Conservation (phyloP, 2,329 filamentous ascomycete genomes). For the Aspergillus neoniger region DNA sequence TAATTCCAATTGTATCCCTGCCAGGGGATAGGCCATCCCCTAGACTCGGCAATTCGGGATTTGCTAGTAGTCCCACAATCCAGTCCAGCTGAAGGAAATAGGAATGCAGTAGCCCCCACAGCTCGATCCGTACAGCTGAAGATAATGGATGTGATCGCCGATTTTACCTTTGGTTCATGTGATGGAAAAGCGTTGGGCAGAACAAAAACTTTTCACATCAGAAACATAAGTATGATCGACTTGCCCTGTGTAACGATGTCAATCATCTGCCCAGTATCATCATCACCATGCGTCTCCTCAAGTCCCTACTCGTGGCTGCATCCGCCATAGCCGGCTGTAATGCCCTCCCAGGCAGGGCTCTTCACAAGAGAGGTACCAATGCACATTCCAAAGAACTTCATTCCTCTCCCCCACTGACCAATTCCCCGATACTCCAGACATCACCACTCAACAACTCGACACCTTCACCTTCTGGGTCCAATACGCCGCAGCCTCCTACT, state of each 20-base stretch:
- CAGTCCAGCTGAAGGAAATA: too few species aligned
- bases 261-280: neutral
- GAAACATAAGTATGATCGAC: neutral
- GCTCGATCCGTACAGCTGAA: too few species aligned
- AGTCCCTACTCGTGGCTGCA: neutral
- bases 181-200: neutral
- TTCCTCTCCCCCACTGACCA: neutral
- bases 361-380: neutral
- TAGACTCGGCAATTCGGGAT: too few species aligned
- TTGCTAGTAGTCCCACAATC: too few species aligned
- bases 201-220: neutral
- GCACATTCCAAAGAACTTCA: neutral
- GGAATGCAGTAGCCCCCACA: too few species aligned
- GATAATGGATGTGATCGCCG: neutral
- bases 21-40: too few species aligned
- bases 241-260: neutral
- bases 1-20: too few species aligned
- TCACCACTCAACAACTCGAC: neutral
- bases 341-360: neutral
- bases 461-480: constrained; percentile 50
- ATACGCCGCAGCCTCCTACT: constrained; percentile 55
- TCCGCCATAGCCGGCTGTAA: neutral
- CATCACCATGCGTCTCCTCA: neutral
- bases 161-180: neutral
- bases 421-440: neutral